A percentile compares a stretch with the other conserved stretches of the same genome.
Evolutionary conservation across 495 filamentous ascomycete species (phyloP).

Genomic region (Articulospora tetracladia): DNA sequence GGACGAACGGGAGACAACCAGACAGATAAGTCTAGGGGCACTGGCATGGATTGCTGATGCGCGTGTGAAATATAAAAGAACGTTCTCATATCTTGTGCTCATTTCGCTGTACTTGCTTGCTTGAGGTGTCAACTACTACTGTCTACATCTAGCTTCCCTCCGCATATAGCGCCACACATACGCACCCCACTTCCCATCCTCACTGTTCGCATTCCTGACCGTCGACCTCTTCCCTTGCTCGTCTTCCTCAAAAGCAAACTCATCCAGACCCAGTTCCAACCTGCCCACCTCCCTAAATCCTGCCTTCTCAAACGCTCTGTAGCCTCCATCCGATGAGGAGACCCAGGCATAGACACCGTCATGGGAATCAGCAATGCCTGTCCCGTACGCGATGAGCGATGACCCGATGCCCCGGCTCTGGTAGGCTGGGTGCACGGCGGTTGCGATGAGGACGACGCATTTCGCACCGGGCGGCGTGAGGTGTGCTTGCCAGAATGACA

Average conservation of each 20-base stretch:
- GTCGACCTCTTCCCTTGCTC: background rate
- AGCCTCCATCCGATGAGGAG: background rate
- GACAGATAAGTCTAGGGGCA: too few relatives aligned
- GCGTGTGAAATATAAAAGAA: background rate
- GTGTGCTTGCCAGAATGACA: background rate
- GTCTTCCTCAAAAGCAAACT: background rate
- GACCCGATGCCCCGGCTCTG: slow-evolving; percentile 4
- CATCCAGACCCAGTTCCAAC: slow-evolving; percentile 9
- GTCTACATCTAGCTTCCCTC: background rate
- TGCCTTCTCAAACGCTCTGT: slow-evolving; percentile 5
- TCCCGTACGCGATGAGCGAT: slow-evolving; percentile 1
- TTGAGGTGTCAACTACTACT: background rate
- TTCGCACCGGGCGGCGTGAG: background rate
- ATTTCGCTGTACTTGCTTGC: background rate
- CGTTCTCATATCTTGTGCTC: background rate
- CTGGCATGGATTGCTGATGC: too few relatives aligned
- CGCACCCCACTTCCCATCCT: slow-evolving; percentile 7
- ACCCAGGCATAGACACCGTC: slow-evolving; percentile 5
- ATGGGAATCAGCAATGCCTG: slow-evolving; percentile 1
- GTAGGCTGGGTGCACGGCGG: background rate
- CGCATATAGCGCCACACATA: slow-evolving; percentile 13
- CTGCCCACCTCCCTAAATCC: slow-evolving; percentile 12
- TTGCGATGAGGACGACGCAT: slow-evolving; percentile 1
- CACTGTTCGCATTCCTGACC: slow-evolving; percentile 1
- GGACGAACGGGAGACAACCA: too few relatives aligned